Conservation (phyloP, 176 grass and related monocot genomes). For the Rhynchospora breviuscula region DNA sequence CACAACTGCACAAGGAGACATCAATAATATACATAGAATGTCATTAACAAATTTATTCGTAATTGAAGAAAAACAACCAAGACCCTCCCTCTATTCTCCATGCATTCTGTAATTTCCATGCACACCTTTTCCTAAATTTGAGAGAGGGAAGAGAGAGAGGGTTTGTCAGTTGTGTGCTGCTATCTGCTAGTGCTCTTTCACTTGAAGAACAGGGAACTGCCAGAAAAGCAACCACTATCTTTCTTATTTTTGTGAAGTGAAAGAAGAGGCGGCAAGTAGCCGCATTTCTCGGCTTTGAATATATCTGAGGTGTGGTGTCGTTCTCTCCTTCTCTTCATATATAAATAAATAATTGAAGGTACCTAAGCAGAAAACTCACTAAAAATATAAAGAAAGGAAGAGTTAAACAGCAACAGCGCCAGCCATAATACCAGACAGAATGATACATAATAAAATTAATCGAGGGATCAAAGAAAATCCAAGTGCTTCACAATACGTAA, state of each 20-base stretch:
- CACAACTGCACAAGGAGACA: too few species aligned
- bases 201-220: slow-evolving; percentile 3
- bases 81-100: not conserved
- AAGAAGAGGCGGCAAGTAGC: slow-evolving; percentile 37
- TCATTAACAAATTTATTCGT: not conserved
- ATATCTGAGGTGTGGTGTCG: not conserved
- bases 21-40: too few species aligned
- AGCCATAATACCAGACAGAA: not conserved
- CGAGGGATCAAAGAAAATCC: not conserved
- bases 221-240: slow-evolving; percentile 12
- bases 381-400: not conserved
- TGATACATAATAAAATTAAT: not conserved
- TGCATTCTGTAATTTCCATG: not conserved
- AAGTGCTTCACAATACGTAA: not conserved
- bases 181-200: not conserved
- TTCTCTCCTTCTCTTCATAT: slow-evolving; percentile 1
- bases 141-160: not conserved
- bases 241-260: slow-evolving; percentile 21
- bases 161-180: not conserved
- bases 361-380: not conserved
- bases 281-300: slow-evolving; percentile 41
- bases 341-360: not conserved
- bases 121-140: not conserved
- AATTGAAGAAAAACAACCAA: not conserved
- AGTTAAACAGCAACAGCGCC: not conserved